Percentiles rank a stretch among this genome's conserved stretches.
These are phyloP conservation scores for Diaporthe velutina DNA, from an alignment of 2,329 filamentous ascomycete genomes.

Conservation along the genomic window DNA sequence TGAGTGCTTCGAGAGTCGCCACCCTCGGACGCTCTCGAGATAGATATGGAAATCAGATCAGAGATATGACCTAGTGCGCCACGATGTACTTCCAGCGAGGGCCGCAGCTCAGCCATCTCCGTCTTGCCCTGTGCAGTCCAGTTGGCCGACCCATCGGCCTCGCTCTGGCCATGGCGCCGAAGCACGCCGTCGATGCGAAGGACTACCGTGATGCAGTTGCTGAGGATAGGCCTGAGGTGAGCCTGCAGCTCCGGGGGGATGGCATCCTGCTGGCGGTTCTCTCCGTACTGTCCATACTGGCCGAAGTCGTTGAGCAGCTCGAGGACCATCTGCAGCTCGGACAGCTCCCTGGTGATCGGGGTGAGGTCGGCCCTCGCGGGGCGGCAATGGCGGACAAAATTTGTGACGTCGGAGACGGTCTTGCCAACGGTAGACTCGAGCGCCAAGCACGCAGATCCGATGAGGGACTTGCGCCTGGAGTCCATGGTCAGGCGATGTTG, in stretches of 20 bases:
- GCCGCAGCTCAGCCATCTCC: conserved; percentile 40
- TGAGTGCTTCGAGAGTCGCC: conserved; percentile 22
- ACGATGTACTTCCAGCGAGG: conserved; percentile 42
- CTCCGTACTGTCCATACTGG: conserved; percentile 19
- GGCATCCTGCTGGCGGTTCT: not conserved
- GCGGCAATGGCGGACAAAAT: conserved; percentile 43
- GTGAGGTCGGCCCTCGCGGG: conserved; percentile 42
- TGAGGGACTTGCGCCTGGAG: conserved; percentile 31
- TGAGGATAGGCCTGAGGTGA: conserved; percentile 42
- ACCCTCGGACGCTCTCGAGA: conserved; percentile 34
- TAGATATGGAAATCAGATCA: conserved; percentile 38
- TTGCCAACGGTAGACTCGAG: conserved; percentile 39
- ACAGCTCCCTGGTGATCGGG: conserved; percentile 42
- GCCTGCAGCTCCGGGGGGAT: conserved; percentile 40
- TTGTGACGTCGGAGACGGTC: conserved; percentile 40
- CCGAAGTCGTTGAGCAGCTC: conserved; percentile 43
- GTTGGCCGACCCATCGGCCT: conserved; percentile 30
- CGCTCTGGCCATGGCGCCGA: conserved; percentile 31
- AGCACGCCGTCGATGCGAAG: conserved; percentile 39
- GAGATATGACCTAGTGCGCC: conserved; percentile 38
- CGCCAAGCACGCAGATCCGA: conserved; percentile 40
- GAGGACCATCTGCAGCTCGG: conserved; percentile 42
- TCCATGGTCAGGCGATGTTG: conserved; percentile 29
- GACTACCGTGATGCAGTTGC: conserved; percentile 41
- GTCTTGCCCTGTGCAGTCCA: conserved; percentile 39